Percentiles rank a stretch among this genome's conserved stretches.
phyloP scores from a whole-genome alignment of 257 asterid genomes.

The Scutellaria galericulata region DNA sequence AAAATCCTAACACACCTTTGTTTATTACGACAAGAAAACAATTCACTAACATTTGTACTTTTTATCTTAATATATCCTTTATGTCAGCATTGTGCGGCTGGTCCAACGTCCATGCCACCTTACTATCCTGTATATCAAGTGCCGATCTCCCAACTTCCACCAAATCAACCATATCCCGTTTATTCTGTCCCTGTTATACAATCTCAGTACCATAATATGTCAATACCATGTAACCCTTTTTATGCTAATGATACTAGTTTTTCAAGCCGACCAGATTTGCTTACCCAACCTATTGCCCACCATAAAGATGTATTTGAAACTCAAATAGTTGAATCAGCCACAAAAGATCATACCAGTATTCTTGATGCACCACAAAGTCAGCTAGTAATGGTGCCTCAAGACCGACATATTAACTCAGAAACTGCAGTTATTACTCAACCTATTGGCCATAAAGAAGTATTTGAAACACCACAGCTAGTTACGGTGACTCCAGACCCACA shows the following conservation, averaged over 20 bases:
- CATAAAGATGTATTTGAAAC: slow-evolving; percentile 47
- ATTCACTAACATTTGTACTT: slow-evolving; percentile 55
- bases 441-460: slow-evolving; percentile 45
- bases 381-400: neutral
- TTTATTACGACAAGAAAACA: slow-evolving; percentile 39
- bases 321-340: slow-evolving; percentile 32
- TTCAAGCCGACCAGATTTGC: slow-evolving; percentile 51
- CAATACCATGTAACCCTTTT: slow-evolving; percentile 44
- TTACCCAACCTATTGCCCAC: slow-evolving; percentile 41
- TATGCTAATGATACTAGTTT: slow-evolving; percentile 35
- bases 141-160: slow-evolving; percentile 59
- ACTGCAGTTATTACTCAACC: slow-evolving; percentile 45
- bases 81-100: neutral
- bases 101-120: slow-evolving; percentile 54
- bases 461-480: slow-evolving; percentile 42
- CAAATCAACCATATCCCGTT: slow-evolving; percentile 68
- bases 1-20: slow-evolving; percentile 44
- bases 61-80: slow-evolving; percentile 36
- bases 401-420: slow-evolving; percentile 51
- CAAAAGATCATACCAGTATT: too few relatives aligned
- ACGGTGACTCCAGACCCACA: slow-evolving; percentile 45
- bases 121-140: slow-evolving; percentile 73
- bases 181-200: slow-evolving; percentile 60
- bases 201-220: slow-evolving; percentile 56
- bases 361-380: too few relatives aligned